These are phyloP conservation scores for Davidsoniella neocaledoniae DNA, from an alignment of 2,329 filamentous ascomycete genomes.

Conservation along the genomic window DNA sequence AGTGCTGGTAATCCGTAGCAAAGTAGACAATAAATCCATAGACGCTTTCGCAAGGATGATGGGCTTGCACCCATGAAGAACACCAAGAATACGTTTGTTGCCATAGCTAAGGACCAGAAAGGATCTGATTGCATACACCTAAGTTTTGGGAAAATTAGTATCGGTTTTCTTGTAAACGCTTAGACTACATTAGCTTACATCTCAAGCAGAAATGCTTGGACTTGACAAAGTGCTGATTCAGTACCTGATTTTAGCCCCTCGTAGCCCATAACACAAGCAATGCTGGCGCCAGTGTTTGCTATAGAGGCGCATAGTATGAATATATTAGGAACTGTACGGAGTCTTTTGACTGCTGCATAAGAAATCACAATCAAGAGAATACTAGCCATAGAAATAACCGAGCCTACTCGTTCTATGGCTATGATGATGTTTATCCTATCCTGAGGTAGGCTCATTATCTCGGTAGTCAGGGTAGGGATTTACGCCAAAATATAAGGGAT, in stretches of 20 bases:
- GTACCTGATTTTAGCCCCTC: slow-evolving; percentile 41
- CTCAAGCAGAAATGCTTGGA: slow-evolving; percentile 45
- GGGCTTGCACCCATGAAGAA: slow-evolving; percentile 43
- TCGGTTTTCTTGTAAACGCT: neutral
- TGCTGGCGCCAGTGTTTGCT: slow-evolving; percentile 40
- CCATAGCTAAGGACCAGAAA: slow-evolving; percentile 69
- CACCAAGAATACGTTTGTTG: slow-evolving; percentile 60
- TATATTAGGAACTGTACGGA: slow-evolving; percentile 42
- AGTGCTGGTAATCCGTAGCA: slow-evolving; percentile 59
- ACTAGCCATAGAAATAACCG: slow-evolving; percentile 33
- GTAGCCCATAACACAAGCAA: slow-evolving; percentile 54
- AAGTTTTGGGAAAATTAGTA: neutral
- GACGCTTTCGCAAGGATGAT: slow-evolving; percentile 53
- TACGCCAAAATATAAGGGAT: too few relatives aligned
- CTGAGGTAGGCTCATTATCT: slow-evolving; percentile 17
- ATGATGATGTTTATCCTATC: slow-evolving; percentile 27
- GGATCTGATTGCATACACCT: slow-evolving; percentile 67
- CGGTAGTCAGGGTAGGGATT: neutral
- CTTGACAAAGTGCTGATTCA: slow-evolving; percentile 41
- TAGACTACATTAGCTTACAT: slow-evolving; percentile 33
- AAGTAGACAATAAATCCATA: slow-evolving; percentile 51
- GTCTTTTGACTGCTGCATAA: slow-evolving; percentile 31
- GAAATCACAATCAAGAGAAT: slow-evolving; percentile 36
- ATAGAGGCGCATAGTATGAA: slow-evolving; percentile 46
- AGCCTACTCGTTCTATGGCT: slow-evolving; percentile 35